Evolutionary conservation across 257 asterid genomes (phyloP).

Genomic region (Solanum sitiens): DNA sequence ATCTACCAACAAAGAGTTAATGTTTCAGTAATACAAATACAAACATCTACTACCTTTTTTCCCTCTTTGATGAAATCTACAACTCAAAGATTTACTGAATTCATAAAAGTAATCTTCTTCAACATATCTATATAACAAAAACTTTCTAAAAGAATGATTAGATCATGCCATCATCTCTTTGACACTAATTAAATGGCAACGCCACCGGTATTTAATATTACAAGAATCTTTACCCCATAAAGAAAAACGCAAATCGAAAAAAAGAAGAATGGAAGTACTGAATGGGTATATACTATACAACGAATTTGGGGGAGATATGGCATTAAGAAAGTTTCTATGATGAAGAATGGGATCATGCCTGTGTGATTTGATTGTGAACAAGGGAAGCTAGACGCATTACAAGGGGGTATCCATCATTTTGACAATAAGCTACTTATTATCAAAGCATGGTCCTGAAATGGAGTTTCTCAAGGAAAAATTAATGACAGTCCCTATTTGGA

Average conservation of each 20-base stretch:
- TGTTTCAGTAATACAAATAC: neutral
- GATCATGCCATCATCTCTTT: neutral
- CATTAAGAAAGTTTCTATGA: no score
- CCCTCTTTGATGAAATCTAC: neutral
- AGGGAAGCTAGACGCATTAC: no score
- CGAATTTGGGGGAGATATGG: no score
- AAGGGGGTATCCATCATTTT: no score
- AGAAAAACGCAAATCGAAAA: neutral
- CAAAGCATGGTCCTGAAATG: neutral
- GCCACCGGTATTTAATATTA: neutral
- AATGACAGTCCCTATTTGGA: neutral
- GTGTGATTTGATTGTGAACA: no score
- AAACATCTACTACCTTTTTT: neutral
- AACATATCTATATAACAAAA: neutral
- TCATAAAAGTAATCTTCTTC: neutral
- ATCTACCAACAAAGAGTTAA: neutral
- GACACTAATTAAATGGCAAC: neutral
- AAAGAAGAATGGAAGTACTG: no score
- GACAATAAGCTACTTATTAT: neutral
- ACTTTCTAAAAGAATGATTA: neutral
- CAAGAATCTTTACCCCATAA: neutral
- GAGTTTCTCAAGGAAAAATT: neutral
- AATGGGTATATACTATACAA: no score
- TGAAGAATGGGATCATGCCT: no score
- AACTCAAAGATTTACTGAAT: neutral